These are phyloP conservation scores for Tuctoria greenei DNA, from an alignment of 176 grass and related monocot genomes.

Conservation along the genomic window DNA sequence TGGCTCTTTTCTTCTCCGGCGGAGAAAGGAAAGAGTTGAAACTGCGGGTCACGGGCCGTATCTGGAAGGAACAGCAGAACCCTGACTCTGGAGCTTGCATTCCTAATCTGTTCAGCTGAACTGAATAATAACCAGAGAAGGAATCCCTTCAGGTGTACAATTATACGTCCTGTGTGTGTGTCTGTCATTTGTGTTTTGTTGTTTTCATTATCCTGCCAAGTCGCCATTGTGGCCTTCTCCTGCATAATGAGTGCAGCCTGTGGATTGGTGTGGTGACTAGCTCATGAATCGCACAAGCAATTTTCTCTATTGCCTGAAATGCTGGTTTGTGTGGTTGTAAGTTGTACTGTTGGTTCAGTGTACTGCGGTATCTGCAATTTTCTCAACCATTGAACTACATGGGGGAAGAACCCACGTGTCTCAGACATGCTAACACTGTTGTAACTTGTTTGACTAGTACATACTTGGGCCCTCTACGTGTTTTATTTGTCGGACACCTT, in stretches of 20 bases:
- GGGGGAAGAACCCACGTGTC: no score
- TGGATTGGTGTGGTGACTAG: no score
- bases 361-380: no score
- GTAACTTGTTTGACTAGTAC: slow-evolving; percentile 17
- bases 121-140: slow-evolving; percentile 5
- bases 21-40: slow-evolving; percentile 92
- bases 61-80: slow-evolving; percentile 86
- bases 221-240: slow-evolving; percentile 7
- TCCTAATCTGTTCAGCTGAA: slow-evolving; percentile 76
- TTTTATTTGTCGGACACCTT: no score
- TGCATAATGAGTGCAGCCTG: no score
- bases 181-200: slow-evolving; percentile 14
- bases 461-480: no score
- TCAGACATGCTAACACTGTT: neutral
- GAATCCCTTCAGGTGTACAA: slow-evolving; percentile 27
- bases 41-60: slow-evolving; percentile 82
- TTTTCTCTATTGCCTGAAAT: no score
- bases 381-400: no score
- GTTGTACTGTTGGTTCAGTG: no score
- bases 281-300: no score
- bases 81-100: slow-evolving; percentile 67
- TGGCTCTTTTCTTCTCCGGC: slow-evolving; percentile 96
- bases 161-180: slow-evolving; percentile 12
- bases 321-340: no score
- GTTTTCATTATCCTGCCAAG: slow-evolving; percentile 19